Conservation (phyloP, 176 grass and related monocot genomes). For the bread wheat (Triticum aestivum) region IWGSC_CS_RefSeq_v2.1 NC_057805.1:111327045-111327544, state of each 20-base stretch:
- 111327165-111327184: conserved; percentile 95
- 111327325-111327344: conserved; percentile 92
- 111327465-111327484: conserved; percentile 91
- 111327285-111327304: neutral
- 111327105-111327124: conserved; percentile 84
- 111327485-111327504: conserved; percentile 84
- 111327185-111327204: conserved; percentile 81
- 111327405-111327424: conserved; percentile 93
- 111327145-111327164: conserved; percentile 89
- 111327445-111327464: conserved; percentile 83
- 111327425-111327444: conserved; percentile 89
- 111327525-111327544: conserved; percentile 96
- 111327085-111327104: conserved; percentile 74
- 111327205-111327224: conserved; percentile 87
- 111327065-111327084: conserved; percentile 93
- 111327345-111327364: conserved; percentile 78
- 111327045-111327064: conserved; percentile 80
- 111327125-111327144: conserved; percentile 80
- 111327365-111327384: conserved; percentile 81
- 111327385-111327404: conserved; percentile 98
- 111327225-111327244: neutral
- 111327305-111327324: conserved; percentile 77
- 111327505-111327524: conserved; percentile 94
- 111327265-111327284: neutral
- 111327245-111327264: neutral